phyloP scores from a whole-genome alignment of 768 basidiomycete genomes.

The Mycena galericulata region DNA sequence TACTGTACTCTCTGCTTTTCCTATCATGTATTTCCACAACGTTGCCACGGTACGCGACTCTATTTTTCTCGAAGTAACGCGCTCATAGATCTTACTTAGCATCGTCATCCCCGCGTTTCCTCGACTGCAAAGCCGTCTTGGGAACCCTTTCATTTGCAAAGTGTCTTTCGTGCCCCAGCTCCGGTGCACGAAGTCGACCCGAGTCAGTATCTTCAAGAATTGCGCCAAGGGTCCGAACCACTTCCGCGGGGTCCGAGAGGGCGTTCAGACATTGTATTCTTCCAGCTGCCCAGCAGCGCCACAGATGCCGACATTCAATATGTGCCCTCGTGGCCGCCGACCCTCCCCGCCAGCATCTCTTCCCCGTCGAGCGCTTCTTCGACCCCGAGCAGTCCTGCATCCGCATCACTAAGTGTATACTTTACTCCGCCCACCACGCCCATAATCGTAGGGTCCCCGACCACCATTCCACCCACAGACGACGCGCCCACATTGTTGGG shows the following conservation, averaged over 20 bases:
- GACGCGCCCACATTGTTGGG: not conserved
- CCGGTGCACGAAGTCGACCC: not conserved
- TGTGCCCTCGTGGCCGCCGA: slow-evolving; percentile 30
- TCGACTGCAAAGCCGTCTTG: not conserved
- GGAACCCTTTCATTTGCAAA: not conserved
- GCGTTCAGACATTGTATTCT: not conserved
- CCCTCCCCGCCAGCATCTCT: not conserved
- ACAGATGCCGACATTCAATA: not conserved
- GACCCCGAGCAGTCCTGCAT: no score
- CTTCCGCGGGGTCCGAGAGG: slow-evolving; percentile 12
- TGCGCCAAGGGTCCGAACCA: slow-evolving; percentile 6
- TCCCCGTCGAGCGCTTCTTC: no score
- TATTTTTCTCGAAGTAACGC: no score
- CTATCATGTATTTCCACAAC: slow-evolving; percentile 28
- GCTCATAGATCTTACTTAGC: slow-evolving; percentile 10
- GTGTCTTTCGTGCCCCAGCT: not conserved
- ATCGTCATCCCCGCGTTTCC: not conserved
- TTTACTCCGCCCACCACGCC: slow-evolving; percentile 20
- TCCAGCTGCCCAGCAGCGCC: not conserved
- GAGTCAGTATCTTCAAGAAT: not conserved
- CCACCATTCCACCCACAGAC: not conserved
- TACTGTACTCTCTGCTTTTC: not conserved
- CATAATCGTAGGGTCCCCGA: no score
- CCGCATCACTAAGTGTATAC: slow-evolving; percentile 13
- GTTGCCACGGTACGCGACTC: slow-evolving; percentile 9